Evolutionary conservation across 495 filamentous ascomycete species (phyloP), one percentile per base, ranked within the genome.

Genomic region (Neurospora discreta): DNA sequence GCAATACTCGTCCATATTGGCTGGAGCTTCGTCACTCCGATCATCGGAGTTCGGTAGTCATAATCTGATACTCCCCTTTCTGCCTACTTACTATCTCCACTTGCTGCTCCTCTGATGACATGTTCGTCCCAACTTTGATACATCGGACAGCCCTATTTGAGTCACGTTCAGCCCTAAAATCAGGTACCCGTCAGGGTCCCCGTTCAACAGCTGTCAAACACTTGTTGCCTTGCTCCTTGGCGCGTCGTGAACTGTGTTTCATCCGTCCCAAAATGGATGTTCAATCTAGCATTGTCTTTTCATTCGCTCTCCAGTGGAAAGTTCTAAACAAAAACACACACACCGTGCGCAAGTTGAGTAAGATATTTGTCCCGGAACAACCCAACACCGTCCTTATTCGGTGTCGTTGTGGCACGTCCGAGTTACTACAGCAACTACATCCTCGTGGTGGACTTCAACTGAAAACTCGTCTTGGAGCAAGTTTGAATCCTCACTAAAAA

Each of bases 321-420:
- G 18, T 1, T 10, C 0, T 44, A 0, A 44, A 0, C 18, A 44
- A 9, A 20, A n/a, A n/a, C n/a, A n/a, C 2, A 44, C 8, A 46
- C 44, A 23, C 44, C 10, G n/a, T 52, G 44, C 1, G n/a, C 9
- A 13, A 23, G n/a, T 5, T 23, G 1, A 3, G 0, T 5, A 0
- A 11, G 0, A 1, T 39, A 39, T 7, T 0, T 39, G 38, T 39
- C 0, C n/a, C n/a, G 44, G n/a, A 52, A 52, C 23, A 23, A 23
- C 44, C n/a, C 5, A 52, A 23, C 0, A 1, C 20, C 44, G n/a
- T 23, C 3, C 20, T 52, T n/a, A 5, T 52, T 1, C 0, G 23
- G 0, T n/a, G 0, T 52, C 0, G 13, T 5, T 0, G 44, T 11
- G 4, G 3, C 4, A 9, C 0, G 11, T 23, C n/a, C 9, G 3